Evolutionary conservation across 257 asterid genomes (phyloP).

Genomic region (Solanum clarkiae): DNA sequence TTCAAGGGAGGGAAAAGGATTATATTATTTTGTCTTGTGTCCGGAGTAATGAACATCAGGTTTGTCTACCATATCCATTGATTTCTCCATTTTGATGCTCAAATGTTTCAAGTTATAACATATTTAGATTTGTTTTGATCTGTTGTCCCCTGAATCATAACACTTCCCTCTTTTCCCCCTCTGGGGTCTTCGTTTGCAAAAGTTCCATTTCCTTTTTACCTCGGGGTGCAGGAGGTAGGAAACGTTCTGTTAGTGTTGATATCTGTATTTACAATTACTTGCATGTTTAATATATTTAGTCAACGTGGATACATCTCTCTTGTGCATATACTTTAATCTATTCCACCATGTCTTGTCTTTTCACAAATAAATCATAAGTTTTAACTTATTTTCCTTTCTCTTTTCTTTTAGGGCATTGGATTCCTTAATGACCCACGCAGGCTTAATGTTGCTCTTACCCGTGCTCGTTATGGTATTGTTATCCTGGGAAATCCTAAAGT

Average conservation of each 20-base stretch:
- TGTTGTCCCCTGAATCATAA: background rate
- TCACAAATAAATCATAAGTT: background rate
- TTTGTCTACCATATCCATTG: conserved; percentile 11
- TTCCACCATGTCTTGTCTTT: background rate
- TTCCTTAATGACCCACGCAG: conserved; percentile 99
- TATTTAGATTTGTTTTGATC: background rate
- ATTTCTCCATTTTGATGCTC: background rate
- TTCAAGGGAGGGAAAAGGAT: conserved; percentile 98
- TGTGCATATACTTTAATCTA: background rate
- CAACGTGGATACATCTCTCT: background rate
- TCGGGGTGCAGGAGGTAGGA: background rate
- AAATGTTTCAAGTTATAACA: background rate
- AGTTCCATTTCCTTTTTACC: background rate
- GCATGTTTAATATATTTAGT: background rate
- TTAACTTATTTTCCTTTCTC: background rate
- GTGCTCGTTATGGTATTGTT: conserved; percentile 99
- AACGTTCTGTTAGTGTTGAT: background rate
- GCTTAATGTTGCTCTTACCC: conserved; percentile 98
- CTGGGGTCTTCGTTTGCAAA: background rate
- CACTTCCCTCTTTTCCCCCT: background rate
- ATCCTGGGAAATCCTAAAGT: conserved; percentile 98
- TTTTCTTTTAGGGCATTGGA: conserved; percentile 77
- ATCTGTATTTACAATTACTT: background rate
- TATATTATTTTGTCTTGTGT: conserved; percentile 93
- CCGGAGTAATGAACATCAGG: conserved; percentile 99